Evolutionary conservation across 2,329 filamentous ascomycete genomes (phyloP), one percentile per base, ranked within the genome.

Genomic region (Aspergillus fumigatiaffinis): DNA sequence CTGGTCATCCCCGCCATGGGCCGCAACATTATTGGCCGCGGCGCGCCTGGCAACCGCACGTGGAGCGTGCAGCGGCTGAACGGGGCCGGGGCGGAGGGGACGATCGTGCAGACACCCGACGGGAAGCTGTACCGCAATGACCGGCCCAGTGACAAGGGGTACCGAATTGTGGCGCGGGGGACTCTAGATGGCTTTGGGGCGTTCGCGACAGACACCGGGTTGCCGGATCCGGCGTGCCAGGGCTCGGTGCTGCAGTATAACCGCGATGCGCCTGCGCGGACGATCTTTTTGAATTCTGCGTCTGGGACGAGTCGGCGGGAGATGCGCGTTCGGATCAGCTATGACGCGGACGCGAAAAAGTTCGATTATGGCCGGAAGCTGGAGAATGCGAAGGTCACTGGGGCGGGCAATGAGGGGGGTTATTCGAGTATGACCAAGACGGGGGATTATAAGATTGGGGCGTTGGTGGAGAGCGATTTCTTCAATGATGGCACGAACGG

Each of bases 361-460:
- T 58, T 48, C 48, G 25, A 58, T 32, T 58, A 47, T 10, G 56
- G 56, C 2, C 52, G 56, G 21, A 42, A 58, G 29, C 42, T 52
- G 14, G 28, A 35, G 2, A 52, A 58, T 58, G 52, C 56, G 6
- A 32, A 52, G 6, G 56, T 58, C 2, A 7, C 12, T 3, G 49
- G 42, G n/a, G 50, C 51, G 8, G 46, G 55, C 12, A 35, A 57
- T 32, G 29, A 57, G 47, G 55, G 55, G 4, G 55, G 55, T 4
- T 57, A 57, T 51, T 53, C 55, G 23, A 57, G 55, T 25, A 53
- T 57, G 55, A 50, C 44, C 44, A 53, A 57, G 51, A 57, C 55
- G 5, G 51, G 42, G 8, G 55, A 57, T 29, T 51, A 53, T 8
- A 48, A 58, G 21, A 52, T 58, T 20, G 49, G 56, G 2, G 42